Evolutionary conservation across 108 stramenopile genomes (phyloP).

Genomic region (Bacterosira constricta): DNA sequence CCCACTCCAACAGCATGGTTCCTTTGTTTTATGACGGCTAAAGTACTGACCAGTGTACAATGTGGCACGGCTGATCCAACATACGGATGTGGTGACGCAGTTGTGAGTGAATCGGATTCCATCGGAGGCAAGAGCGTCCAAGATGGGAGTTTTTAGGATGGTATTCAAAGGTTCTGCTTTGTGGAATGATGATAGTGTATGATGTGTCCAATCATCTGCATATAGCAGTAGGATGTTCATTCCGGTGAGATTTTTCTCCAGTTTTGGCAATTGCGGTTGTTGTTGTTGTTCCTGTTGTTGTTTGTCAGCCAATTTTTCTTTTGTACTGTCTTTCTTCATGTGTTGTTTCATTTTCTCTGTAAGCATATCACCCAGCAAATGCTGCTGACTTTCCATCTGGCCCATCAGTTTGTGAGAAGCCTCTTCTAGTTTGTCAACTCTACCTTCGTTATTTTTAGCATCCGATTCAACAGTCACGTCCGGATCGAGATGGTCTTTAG

Average conservation of each 20-base stretch:
- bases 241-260: conserved; percentile 8
- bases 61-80: conserved; percentile 80
- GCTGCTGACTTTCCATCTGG: neutral
- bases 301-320: neutral
- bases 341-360: neutral
- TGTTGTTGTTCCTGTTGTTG: conserved; percentile 7
- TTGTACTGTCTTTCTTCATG: too few relatives aligned
- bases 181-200: conserved; percentile 47
- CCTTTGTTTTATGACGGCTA: conserved; percentile 53
- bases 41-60: conserved; percentile 72
- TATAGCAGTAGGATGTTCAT: conserved; percentile 47
- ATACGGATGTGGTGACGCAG: conserved; percentile 83
- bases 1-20: conserved; percentile 48
- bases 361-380: neutral
- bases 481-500: neutral
- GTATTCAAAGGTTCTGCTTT: conserved; percentile 27
- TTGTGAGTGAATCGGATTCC: conserved; percentile 80
- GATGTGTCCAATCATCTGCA: conserved; percentile 54
- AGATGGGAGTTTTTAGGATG: conserved; percentile 57
- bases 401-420: too few relatives aligned
- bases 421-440: too few relatives aligned
- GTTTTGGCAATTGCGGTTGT: neutral
- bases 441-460: too few relatives aligned
- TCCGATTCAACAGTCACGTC: neutral
- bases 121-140: conserved; percentile 72